Evolutionary conservation across 352 stramenopile species (phyloP).

Genomic region (Globisporangium solare): DNA sequence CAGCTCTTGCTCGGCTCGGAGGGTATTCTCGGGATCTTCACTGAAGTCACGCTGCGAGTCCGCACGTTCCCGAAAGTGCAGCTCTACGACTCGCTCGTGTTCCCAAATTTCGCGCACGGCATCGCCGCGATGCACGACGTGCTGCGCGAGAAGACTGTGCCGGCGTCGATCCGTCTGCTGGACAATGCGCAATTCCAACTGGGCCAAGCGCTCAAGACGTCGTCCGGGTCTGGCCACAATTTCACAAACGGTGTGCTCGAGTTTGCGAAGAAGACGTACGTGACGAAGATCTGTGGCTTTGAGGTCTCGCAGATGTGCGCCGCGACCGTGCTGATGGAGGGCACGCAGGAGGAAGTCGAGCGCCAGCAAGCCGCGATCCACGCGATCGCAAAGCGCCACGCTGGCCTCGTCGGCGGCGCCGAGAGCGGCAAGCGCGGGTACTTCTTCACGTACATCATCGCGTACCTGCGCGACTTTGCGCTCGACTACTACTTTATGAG

Average conservation of each 20-base stretch:
- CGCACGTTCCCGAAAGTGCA: slow-evolving; percentile 72
- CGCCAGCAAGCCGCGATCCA: slow-evolving; percentile 54
- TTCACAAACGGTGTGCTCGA: slow-evolving; percentile 53
- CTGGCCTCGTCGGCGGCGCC: slow-evolving; percentile 77
- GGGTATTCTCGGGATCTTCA: slow-evolving; percentile 94
- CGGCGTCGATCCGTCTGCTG: slow-evolving; percentile 88
- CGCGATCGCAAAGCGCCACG: slow-evolving; percentile 64
- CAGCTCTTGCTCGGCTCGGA: slow-evolving; percentile 89
- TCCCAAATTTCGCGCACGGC: slow-evolving; percentile 79
- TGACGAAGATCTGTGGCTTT: slow-evolving; percentile 75
- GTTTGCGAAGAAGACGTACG: slow-evolving; percentile 82
- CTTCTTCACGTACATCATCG: slow-evolving; percentile 93
- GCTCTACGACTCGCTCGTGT: slow-evolving; percentile 90
- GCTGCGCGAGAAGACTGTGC: slow-evolving; percentile 54
- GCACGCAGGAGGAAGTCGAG: slow-evolving; percentile 39
- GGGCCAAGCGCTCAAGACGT: slow-evolving; percentile 87
- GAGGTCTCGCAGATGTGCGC: slow-evolving; percentile 77
- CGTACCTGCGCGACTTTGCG: slow-evolving; percentile 93
- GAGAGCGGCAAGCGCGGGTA: slow-evolving; percentile 90
- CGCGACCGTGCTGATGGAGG: slow-evolving; percentile 87
- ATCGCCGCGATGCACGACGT: slow-evolving; percentile 79
- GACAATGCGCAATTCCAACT: slow-evolving; percentile 95
- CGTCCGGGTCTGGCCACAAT: slow-evolving; percentile 23
- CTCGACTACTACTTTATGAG: slow-evolving; percentile 91
- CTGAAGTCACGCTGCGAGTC: slow-evolving; percentile 90